Percentiles rank a stretch among this genome's conserved stretches.
Evolutionary conservation across 805 yeast genomes (phyloP).

Genomic region (Kazachstania taianensis): DNA sequence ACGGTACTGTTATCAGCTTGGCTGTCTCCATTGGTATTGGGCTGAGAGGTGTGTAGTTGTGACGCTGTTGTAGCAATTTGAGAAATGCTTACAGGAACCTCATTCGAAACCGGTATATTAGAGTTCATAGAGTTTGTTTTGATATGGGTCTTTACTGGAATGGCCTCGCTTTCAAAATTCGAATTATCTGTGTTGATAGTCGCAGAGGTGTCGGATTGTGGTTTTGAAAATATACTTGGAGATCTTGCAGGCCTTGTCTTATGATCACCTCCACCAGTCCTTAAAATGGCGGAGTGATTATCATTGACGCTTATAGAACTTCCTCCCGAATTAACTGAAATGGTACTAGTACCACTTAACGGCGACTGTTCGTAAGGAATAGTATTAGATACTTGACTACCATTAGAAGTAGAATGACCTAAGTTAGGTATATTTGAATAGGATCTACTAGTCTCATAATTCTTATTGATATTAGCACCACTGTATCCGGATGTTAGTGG

Average conservation of each 20-base stretch:
- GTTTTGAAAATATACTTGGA: conserved; percentile 2
- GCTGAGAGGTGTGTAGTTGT: not conserved
- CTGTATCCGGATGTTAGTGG: conserved; percentile 16
- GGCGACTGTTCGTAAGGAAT: conserved; percentile 1
- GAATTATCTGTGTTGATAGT: no score
- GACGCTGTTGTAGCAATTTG: not conserved
- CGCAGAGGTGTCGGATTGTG: not conserved
- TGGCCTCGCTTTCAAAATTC: no score
- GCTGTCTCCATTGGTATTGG: not conserved
- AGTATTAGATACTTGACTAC: not conserved
- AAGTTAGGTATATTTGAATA: not conserved
- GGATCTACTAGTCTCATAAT: not conserved
- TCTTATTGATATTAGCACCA: conserved; percentile 3
- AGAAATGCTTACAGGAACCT: no score
- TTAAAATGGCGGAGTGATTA: no score
- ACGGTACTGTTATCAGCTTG: not conserved
- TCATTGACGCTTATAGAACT: no score
- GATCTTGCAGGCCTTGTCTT: conserved; percentile 2
- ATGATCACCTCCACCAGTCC: no score
- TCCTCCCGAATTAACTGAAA: not conserved
- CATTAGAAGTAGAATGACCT: not conserved
- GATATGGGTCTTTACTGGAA: no score
- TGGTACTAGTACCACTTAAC: no score
- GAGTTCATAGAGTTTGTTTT: no score
- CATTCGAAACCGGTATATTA: no score